These are phyloP conservation scores for Calonectria pauciramosa DNA, from an alignment of 2,329 filamentous ascomycete genomes.

Conservation along the genomic window DNA sequence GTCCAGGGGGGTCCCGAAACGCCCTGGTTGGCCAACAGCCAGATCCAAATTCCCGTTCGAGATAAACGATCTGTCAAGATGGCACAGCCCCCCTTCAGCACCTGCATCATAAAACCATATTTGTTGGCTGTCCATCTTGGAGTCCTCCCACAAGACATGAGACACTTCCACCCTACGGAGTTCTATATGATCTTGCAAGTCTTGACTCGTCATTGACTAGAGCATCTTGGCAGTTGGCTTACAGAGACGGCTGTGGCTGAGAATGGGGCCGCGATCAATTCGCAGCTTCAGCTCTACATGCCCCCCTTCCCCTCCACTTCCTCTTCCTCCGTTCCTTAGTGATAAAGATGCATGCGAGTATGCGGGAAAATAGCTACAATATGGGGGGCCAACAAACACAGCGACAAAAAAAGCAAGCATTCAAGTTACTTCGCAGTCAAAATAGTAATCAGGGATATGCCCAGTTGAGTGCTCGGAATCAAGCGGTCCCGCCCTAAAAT, in stretches of 20 bases:
- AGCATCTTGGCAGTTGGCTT: constrained; percentile 10
- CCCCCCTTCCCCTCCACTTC: background rate
- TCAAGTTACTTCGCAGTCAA: background rate
- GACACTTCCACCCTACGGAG: background rate
- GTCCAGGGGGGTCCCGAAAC: constrained; percentile 13
- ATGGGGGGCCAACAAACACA: too few relatives aligned
- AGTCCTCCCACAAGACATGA: constrained; percentile 4
- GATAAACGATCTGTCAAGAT: constrained; percentile 35
- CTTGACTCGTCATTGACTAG: constrained; percentile 19
- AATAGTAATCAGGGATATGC: background rate
- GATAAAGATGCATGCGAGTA: background rate
- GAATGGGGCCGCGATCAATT: background rate
- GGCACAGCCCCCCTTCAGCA: constrained; percentile 8
- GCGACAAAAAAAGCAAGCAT: background rate
- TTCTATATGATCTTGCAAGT: background rate
- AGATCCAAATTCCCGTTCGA: constrained; percentile 40
- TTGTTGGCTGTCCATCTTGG: background rate
- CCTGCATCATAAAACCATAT: background rate
- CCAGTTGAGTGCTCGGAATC: background rate
- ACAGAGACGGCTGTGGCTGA: constrained; percentile 22
- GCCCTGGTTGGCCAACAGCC: constrained; percentile 39
- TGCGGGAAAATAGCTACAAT: background rate
- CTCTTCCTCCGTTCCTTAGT: background rate
- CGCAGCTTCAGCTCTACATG: constrained; percentile 8
- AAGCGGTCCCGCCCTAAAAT: background rate